Evolutionary conservation across 345 rosid species (phyloP), one percentile per base, ranked within the genome.

Genomic region (Heritiera fomes): DNA sequence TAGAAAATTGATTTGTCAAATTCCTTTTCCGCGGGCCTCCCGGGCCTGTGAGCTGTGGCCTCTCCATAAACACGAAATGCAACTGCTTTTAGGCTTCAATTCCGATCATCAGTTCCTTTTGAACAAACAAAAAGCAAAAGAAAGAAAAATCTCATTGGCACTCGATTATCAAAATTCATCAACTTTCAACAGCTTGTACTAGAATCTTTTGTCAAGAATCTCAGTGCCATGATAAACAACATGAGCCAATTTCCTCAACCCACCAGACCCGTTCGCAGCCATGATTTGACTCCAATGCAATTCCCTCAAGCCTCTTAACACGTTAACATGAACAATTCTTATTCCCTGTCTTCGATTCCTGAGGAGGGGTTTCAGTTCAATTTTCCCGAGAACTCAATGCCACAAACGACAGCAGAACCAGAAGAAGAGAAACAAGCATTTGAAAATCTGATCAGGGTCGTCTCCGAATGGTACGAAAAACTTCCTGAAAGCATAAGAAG

Each of bases 161-260:
- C 47, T 38, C 12, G 11, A 8, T 65, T 1, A 14, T 40, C 11
- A 6, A 7, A 11, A 10, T 38, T 64, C 20, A 17, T 6, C 23
- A 38, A 38, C 11, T 15, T 65, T 38, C 47, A 61, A 11, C 6
- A 61, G 4, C 38, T 28, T 12, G 20, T 6, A 32, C 7, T 0
- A 14, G 46, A 20, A 14, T 18, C 20, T 38, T 7, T 40, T 17
- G 47, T 40, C 28, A 17, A 40, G 49, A 40, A 66, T 66, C 43
- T 32, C 71, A 41, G 12, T 5, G 50, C 50, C 9, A 64, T 14
- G 3, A 17, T 43, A 7, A 12, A 14, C 45, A 28, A 49, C 14
- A 77, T 20, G 80, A 72, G 7, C 12, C 62, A 77, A 46, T 81
- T 81, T 80, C 84, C 85, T 41, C 83, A 77, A 67, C 86, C 86